Percentiles rank a stretch among this genome's conserved stretches.
These are phyloP conservation scores for Cymbopogon flexuosus DNA, from an alignment of 202 grass and related monocot genomes.

Conservation along the genomic window DNA sequence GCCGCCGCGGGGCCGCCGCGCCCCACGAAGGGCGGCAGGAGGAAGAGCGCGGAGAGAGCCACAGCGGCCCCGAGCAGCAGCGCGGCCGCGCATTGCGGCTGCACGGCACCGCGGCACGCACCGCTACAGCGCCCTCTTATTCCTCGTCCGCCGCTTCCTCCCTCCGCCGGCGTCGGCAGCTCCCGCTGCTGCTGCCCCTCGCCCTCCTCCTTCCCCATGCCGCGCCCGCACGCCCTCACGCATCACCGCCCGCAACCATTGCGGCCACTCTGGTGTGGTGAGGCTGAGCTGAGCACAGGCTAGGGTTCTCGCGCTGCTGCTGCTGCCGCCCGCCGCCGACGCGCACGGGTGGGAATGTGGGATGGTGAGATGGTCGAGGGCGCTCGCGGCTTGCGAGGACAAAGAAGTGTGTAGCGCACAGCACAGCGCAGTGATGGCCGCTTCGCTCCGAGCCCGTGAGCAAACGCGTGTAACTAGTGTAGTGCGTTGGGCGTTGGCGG, in stretches of 20 bases:
- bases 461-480: not conserved
- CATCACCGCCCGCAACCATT: constrained; percentile 30
- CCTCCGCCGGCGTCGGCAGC: not conserved
- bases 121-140: not conserved
- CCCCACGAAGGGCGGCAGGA: constrained; percentile 58
- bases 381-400: not conserved
- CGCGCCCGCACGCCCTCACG: constrained; percentile 32
- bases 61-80: constrained; percentile 59
- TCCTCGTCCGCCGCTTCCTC: constrained; percentile 4
- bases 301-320: not conserved
- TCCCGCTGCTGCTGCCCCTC: constrained; percentile 17
- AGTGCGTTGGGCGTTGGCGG: not conserved
- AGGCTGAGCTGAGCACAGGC: not conserved
- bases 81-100: constrained; percentile 51
- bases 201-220: constrained; percentile 74
- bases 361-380: not conserved
- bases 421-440: not conserved
- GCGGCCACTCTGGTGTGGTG: not conserved
- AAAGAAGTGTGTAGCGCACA: not conserved
- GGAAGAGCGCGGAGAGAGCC: constrained; percentile 58
- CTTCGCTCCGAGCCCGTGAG: not conserved
- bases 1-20: constrained; percentile 11
- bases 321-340: not conserved
- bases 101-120: constrained; percentile 24
- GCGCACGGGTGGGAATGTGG: not conserved